A percentile compares a stretch with the other conserved stretches of the same genome.
Evolutionary conservation across 2,329 filamentous ascomycete genomes (phyloP).

Genomic region (Cercospora sp.): DNA sequence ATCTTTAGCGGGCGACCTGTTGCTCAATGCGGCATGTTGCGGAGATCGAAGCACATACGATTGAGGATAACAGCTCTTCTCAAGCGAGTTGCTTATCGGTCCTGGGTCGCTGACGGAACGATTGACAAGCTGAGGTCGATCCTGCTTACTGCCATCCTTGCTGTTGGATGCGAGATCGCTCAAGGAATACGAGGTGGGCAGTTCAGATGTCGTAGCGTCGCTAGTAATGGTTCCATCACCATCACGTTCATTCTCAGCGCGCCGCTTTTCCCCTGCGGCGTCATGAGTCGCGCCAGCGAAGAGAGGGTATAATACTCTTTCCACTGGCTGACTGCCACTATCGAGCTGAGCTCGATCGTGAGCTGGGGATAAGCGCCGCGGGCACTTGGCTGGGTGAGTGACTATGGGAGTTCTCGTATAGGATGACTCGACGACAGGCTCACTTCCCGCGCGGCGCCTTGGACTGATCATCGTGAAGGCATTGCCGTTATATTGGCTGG

Average conservation of each 20-base stretch:
- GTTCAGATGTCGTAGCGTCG: constrained; percentile 34
- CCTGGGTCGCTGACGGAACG: constrained; percentile 32
- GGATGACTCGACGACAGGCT: constrained; percentile 28
- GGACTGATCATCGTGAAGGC: background rate
- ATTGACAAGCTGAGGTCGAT: constrained; percentile 20
- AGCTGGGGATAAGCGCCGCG: background rate
- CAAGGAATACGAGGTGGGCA: constrained; percentile 41
- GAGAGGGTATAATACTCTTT: background rate
- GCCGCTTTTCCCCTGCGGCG: background rate
- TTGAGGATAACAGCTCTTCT: background rate
- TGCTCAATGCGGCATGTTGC: background rate
- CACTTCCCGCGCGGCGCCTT: background rate
- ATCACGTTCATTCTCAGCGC: background rate
- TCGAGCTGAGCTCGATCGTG: background rate
- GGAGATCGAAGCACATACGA: background rate
- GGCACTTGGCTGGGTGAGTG: constrained; percentile 15
- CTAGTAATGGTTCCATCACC: constrained; percentile 9
- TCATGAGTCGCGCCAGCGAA: background rate
- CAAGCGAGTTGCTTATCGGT: constrained; percentile 7
- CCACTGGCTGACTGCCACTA: background rate
- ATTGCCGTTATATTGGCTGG: background rate
- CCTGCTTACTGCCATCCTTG: constrained; percentile 17
- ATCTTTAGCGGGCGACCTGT: background rate
- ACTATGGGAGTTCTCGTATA: constrained; percentile 29
- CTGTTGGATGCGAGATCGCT: constrained; percentile 32